phyloP scores from a whole-genome alignment of 148 eudicot species.

The Rhododendron williamsianum region DNA sequence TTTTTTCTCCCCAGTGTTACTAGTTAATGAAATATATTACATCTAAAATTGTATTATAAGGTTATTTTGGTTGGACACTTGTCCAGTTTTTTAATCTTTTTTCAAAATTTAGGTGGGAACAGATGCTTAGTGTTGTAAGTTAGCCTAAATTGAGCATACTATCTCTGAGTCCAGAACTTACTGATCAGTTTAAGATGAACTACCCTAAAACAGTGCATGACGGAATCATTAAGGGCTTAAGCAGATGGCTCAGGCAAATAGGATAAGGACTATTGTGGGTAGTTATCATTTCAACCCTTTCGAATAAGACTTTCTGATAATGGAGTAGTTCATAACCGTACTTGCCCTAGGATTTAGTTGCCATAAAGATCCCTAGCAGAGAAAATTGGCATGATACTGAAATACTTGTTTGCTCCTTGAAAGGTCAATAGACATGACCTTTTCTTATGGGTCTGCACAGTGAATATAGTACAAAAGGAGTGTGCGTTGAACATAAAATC shows the following conservation, averaged over 20 bases:
- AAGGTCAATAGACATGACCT: slow-evolving; percentile 5
- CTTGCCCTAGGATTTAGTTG: background rate
- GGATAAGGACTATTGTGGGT: background rate
- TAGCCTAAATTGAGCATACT: too few relatives aligned
- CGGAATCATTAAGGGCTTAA: background rate
- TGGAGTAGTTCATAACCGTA: background rate
- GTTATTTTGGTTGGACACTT: too few relatives aligned
- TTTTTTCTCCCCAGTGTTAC: too few relatives aligned
- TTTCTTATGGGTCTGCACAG: background rate
- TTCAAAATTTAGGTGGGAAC: too few relatives aligned
- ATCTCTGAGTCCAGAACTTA: too few relatives aligned
- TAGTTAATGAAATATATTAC: too few relatives aligned
- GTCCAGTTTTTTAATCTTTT: too few relatives aligned
- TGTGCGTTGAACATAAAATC: background rate
- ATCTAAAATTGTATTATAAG: too few relatives aligned
- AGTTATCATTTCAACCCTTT: background rate
- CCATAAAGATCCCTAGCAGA: background rate
- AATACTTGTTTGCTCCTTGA: background rate
- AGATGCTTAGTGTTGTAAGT: too few relatives aligned
- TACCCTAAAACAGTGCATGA: background rate
- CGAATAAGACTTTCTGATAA: background rate
- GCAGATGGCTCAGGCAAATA: background rate
- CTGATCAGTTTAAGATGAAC: too few relatives aligned
- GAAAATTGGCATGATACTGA: background rate
- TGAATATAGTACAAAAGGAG: background rate